These are phyloP conservation scores for Microcyclosporella mali DNA, from an alignment of 2,329 filamentous ascomycete species.

Conservation along the genomic window DNA sequence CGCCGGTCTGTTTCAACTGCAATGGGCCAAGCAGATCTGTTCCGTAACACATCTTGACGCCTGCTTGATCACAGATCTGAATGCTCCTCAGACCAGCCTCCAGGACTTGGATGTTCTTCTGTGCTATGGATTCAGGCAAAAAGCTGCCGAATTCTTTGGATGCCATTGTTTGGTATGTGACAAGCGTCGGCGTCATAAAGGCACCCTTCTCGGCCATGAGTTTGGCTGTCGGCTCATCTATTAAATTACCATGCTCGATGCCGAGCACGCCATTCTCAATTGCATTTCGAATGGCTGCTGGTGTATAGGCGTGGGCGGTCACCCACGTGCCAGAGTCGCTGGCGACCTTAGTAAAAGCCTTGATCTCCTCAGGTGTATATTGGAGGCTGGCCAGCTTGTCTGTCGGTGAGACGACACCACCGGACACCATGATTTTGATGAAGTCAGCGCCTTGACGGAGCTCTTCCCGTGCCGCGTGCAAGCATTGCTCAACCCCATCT, in stretches of 20 bases:
- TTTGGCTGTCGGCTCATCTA: slow-evolving; percentile 51
- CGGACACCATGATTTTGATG: slow-evolving; percentile 56
- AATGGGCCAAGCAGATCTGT: slow-evolving; percentile 50
- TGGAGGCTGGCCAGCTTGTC: slow-evolving; percentile 51
- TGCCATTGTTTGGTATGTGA: slow-evolving; percentile 48
- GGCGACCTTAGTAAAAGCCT: slow-evolving; percentile 48
- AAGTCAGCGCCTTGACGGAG: slow-evolving; percentile 53
- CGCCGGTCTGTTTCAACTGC: slow-evolving; percentile 43
- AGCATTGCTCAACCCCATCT: slow-evolving; percentile 52
- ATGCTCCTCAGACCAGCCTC: slow-evolving; percentile 43
- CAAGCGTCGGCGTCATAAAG: slow-evolving; percentile 51
- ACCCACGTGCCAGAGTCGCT: slow-evolving; percentile 44
- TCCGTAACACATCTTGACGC: slow-evolving; percentile 52
- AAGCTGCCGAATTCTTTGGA: slow-evolving; percentile 40
- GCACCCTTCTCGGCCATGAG: slow-evolving; percentile 46
- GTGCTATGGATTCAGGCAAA: slow-evolving; percentile 39
- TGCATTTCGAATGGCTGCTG: slow-evolving; percentile 49
- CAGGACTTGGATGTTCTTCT: slow-evolving; percentile 50
- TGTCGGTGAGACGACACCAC: slow-evolving; percentile 52
- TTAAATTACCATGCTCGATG: slow-evolving; percentile 57
- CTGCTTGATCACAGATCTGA: slow-evolving; percentile 46
- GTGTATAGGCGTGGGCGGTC: slow-evolving; percentile 54
- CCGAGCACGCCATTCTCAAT: slow-evolving; percentile 50
- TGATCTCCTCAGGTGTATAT: slow-evolving; percentile 53
- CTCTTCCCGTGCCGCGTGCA: slow-evolving; percentile 49